These are phyloP conservation scores for Drechslerella stenobrocha DNA, from an alignment of 2,329 filamentous ascomycete species.

Conservation along the genomic window DNA sequence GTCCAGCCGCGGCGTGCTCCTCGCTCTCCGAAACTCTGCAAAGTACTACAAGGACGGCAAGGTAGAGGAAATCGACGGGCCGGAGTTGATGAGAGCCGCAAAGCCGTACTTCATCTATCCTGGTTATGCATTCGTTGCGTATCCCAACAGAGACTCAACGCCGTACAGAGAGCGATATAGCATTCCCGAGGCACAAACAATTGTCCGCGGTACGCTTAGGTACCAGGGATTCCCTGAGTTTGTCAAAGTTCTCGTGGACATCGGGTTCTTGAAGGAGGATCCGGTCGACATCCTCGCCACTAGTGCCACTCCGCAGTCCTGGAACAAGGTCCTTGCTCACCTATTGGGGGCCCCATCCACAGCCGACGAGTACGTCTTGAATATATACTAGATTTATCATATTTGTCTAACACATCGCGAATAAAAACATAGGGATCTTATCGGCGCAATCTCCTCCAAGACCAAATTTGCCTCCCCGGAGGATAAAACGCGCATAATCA, in stretches of 20 bases:
- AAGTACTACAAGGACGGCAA: slow-evolving; percentile 80
- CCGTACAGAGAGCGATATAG: slow-evolving; percentile 84
- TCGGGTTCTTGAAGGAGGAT: slow-evolving; percentile 83
- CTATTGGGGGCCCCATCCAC: no score
- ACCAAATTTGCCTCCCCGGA: slow-evolving; percentile 68
- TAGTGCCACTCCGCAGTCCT: no score
- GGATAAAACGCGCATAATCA: slow-evolving; percentile 72
- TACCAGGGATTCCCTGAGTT: slow-evolving; percentile 91
- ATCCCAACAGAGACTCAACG: slow-evolving; percentile 89
- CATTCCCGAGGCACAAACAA: slow-evolving; percentile 87
- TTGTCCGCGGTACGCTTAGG: slow-evolving; percentile 80
- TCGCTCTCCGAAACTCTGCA: slow-evolving; percentile 83
- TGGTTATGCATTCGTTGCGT: slow-evolving; percentile 81
- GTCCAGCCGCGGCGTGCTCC: slow-evolving; percentile 78
- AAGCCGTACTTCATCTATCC: slow-evolving; percentile 92
- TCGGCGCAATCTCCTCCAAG: slow-evolving; percentile 73
- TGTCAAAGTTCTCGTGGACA: slow-evolving; percentile 81
- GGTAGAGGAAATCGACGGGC: slow-evolving; percentile 62
- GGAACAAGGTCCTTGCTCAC: no score
- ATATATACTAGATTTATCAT: no score
- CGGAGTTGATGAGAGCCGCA: slow-evolving; percentile 74
- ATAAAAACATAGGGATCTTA: slow-evolving; percentile 74
- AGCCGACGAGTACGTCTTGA: no score
- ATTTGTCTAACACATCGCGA: no score
- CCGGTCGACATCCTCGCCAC: no score